These are phyloP conservation scores for Macrolepiota fuliginosa DNA, from an alignment of 768 basidiomycete genomes.

Conservation along the genomic window DNA sequence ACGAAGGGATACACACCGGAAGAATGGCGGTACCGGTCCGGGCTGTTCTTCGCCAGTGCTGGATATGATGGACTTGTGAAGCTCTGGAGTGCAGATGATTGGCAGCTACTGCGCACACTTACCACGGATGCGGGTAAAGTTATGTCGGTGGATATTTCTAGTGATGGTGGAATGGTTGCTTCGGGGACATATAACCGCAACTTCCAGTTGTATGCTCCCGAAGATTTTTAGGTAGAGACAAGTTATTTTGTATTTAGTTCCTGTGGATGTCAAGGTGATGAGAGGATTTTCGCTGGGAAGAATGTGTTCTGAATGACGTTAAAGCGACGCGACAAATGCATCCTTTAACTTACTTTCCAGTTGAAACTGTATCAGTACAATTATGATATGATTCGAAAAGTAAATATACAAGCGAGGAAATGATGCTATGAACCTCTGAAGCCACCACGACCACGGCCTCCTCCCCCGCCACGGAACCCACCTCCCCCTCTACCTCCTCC, in stretches of 20 bases:
- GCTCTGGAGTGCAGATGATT: constrained; percentile 97
- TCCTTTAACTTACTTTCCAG: background rate
- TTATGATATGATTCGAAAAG: constrained; percentile 1
- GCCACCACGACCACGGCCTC: constrained; percentile 39
- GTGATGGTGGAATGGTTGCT: constrained; percentile 80
- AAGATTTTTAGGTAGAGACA: constrained; percentile 40
- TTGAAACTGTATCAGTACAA: background rate
- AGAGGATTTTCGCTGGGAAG: background rate
- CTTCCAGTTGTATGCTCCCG: constrained; percentile 90
- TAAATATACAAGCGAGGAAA: background rate
- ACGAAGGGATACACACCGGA: constrained; percentile 39
- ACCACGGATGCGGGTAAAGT: constrained; percentile 97
- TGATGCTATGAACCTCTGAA: constrained; percentile 45
- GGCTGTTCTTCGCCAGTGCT: constrained; percentile 88
- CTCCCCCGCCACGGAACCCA: constrained; percentile 39
- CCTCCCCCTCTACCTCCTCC: constrained; percentile 38
- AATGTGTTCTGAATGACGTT: too few species aligned
- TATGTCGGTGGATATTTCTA: constrained; percentile 93
- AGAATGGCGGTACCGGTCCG: constrained; percentile 81
- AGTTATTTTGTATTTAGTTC: background rate
- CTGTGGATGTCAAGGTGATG: background rate
- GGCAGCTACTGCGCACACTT: constrained; percentile 86
- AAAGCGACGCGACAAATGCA: background rate
- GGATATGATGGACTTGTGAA: constrained; percentile 97
- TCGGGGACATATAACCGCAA: constrained; percentile 92